Evolutionary conservation across 2,329 filamentous ascomycete species (phyloP).

Genomic region (Aspergillus flavus): DNA sequence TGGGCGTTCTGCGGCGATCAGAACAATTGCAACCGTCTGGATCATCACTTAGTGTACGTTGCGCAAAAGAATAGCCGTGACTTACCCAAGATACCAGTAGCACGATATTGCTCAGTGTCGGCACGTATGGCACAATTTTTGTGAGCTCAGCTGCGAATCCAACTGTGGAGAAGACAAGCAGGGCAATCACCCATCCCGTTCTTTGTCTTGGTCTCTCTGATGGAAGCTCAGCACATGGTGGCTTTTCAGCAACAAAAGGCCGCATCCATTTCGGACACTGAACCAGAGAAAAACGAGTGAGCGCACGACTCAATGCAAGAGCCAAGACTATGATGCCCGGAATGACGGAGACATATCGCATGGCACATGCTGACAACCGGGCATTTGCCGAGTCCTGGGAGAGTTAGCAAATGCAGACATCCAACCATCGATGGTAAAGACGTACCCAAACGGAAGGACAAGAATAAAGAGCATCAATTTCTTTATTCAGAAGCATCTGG

Average conservation of each 20-base stretch:
- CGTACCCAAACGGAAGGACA: constrained; percentile 25
- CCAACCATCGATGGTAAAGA: background rate
- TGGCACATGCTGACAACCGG: constrained; percentile 36
- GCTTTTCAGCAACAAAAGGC: constrained; percentile 54
- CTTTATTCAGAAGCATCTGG: constrained; percentile 14
- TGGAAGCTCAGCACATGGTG: constrained; percentile 31
- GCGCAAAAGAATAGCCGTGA: constrained; percentile 18
- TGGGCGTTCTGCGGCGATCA: constrained; percentile 44
- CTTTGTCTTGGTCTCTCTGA: constrained; percentile 33
- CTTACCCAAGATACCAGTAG: constrained; percentile 44
- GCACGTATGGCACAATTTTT: constrained; percentile 26
- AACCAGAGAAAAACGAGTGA: constrained; percentile 25
- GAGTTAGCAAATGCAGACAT: background rate
- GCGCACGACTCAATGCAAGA: constrained; percentile 32
- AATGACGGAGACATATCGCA: constrained; percentile 36
- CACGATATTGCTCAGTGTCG: constrained; percentile 22
- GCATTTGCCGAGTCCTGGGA: constrained; percentile 41
- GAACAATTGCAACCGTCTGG: constrained; percentile 37
- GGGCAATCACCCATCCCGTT: constrained; percentile 37
- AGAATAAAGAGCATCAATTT: constrained; percentile 10
- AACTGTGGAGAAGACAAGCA: constrained; percentile 43
- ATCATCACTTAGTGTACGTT: constrained; percentile 20
- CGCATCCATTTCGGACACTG: constrained; percentile 53
- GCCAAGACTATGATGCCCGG: constrained; percentile 30
- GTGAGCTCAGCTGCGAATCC: constrained; percentile 39